Conservation (phyloP, 805 yeast species). For the Metschnikowia shivogae region DNA sequence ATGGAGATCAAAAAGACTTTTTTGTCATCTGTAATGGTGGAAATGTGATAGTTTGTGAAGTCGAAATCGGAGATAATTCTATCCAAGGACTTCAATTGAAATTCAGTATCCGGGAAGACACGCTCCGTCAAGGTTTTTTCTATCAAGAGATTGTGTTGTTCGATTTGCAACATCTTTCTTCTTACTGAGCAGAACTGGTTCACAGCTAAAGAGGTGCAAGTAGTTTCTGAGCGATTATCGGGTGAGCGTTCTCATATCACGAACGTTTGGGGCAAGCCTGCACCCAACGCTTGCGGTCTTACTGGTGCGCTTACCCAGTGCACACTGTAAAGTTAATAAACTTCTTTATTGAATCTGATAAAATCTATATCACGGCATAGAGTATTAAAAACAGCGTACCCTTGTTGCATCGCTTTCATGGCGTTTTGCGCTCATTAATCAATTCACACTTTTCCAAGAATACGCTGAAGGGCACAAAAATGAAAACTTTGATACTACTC, state of each 20-base stretch:
- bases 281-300: constrained; percentile 2
- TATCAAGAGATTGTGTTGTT: constrained; percentile 77
- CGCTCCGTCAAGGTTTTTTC: constrained; percentile 77
- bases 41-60: constrained; percentile 88
- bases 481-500: neutral
- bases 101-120: constrained; percentile 39
- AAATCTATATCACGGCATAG: no score
- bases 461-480: neutral
- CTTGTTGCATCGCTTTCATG: no score
- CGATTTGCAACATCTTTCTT: constrained; percentile 70
- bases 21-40: constrained; percentile 74
- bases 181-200: no score
- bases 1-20: constrained; percentile 62
- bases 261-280: neutral
- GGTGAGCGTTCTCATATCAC: constrained; percentile 5
- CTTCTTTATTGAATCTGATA: no score
- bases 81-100: constrained; percentile 51
- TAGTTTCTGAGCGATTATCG: neutral
- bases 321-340: no score
- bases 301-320: neutral
- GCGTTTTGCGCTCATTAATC: no score
- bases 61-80: constrained; percentile 93
- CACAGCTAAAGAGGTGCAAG: neutral
- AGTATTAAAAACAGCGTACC: no score
- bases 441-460: neutral